Conservation (phyloP, 805 yeast species). For the Yamadazyma philogaea region DNA sequence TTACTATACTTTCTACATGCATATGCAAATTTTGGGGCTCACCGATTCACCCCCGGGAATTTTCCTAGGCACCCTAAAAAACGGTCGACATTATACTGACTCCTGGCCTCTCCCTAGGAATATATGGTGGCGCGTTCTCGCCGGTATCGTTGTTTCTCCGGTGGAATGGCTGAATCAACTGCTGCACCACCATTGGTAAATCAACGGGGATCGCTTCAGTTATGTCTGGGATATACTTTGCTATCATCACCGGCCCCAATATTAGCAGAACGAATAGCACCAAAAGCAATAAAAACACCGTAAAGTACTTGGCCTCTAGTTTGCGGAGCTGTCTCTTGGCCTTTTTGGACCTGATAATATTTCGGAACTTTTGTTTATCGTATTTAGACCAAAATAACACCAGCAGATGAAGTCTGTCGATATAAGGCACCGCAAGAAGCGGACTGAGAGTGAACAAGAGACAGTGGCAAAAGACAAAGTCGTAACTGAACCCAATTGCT, state of each 20-base stretch:
- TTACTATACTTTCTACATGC: background rate
- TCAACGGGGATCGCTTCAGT: constrained; percentile 5
- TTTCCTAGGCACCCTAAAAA: background rate
- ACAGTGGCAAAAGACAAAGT: constrained; percentile 44
- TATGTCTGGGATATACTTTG: constrained; percentile 11
- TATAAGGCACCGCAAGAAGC: constrained; percentile 41
- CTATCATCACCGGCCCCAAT: constrained; percentile 44
- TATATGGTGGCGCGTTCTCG: constrained; percentile 44
- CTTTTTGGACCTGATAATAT: constrained; percentile 40
- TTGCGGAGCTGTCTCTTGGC: constrained; percentile 25
- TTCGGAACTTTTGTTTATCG: constrained; percentile 33
- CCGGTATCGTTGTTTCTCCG: constrained; percentile 72
- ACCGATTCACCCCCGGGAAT: no score
- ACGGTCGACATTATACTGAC: constrained; percentile 15
- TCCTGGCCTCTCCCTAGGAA: constrained; percentile 35
- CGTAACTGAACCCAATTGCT: constrained; percentile 45
- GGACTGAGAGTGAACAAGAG: constrained; percentile 41
- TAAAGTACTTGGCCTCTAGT: constrained; percentile 41
- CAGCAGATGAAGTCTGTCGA: constrained; percentile 47
- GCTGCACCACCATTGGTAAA: constrained; percentile 18
- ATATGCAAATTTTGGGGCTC: no score
- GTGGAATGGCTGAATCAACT: constrained; percentile 53
- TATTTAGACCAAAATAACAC: constrained; percentile 48
- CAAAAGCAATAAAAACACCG: constrained; percentile 44
- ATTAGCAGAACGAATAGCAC: constrained; percentile 39